Base-by-base conservation (phyloP, 441 rosid species). In the Macaranga tanarius region DNA sequence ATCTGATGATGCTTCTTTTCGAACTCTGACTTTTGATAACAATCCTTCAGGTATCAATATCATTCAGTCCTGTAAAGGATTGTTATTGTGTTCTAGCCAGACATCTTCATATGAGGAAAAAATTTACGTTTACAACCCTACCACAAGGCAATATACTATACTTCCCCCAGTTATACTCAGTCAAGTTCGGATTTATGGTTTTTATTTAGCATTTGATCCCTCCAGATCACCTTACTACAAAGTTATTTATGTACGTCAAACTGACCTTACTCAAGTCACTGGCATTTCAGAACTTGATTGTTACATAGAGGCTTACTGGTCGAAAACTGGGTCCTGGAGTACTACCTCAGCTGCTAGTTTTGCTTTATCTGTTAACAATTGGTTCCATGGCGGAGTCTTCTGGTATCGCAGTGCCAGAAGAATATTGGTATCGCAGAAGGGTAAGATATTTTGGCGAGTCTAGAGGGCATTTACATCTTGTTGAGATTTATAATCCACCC, bases 1-100 rank as follows among this genome's bases (percentile, higher is more conserved):
- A 71, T 72, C 79, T 68, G n/a, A 25, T 54, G 20, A 25, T 54
- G 20, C 81, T 58, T 77, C 85, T 10, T 79, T 84, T 67, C 12
- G 22, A 58, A 60, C 25, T 40, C 85, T 73, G 17, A 26, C 71
- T 28, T 78, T 82, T 31, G 22, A 51, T 40, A 50, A 79, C 22
- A 74, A 81, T 19, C 58, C 80, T 2, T 65, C 73, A 0, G 62
- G 70, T 1, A 76, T 86, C 58, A 40, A 31, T 55, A 73, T 85
- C 42, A 10, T 80, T 42, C 85, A 80, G 40, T 88, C 88, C 44
- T 84, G 87, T 69, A 88, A 83, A 51, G 91, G 92, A 22, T 79
- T 86, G 50, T 66, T 90, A 10, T 67, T 86, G 90, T 56, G 38
- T 48, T 78, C 75, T 65, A 19, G 69, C 68, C 23, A 1, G 9